Percentiles rank a stretch among this genome's conserved stretches.
phyloP scores from a whole-genome alignment of 768 basidiomycete genomes.

The Arthromyces matolae region DNA sequence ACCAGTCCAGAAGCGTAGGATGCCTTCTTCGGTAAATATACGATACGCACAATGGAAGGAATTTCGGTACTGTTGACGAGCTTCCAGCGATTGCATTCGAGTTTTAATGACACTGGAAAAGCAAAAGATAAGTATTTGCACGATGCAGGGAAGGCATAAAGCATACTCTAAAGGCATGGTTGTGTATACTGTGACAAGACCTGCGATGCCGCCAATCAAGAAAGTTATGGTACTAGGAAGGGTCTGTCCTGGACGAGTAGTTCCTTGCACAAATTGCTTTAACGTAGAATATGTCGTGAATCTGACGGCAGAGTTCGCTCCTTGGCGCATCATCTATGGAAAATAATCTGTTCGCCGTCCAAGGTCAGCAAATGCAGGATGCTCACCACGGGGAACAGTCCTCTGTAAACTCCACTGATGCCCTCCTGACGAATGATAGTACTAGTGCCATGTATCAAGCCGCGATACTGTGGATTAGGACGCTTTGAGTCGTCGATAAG shows the following conservation, averaged over 20 bases:
- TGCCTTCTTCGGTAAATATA: constrained; percentile 90
- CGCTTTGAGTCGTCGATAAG: constrained; percentile 92
- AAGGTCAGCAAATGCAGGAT: background rate
- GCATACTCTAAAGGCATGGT: constrained; percentile 82
- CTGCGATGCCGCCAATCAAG: constrained; percentile 90
- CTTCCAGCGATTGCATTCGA: constrained; percentile 92
- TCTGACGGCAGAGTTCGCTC: constrained; percentile 93
- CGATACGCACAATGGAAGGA: constrained; percentile 95
- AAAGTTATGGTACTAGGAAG: constrained; percentile 89
- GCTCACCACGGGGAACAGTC: constrained; percentile 89
- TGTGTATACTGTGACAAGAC: constrained; percentile 90
- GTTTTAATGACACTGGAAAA: constrained; percentile 86
- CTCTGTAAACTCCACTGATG: constrained; percentile 79
- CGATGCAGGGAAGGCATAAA: background rate
- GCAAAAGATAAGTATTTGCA: background rate
- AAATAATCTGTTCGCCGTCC: too few species aligned
- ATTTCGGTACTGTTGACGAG: constrained; percentile 81
- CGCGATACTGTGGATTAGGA: constrained; percentile 79
- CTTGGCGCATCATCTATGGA: constrained; percentile 90
- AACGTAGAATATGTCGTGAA: constrained; percentile 94
- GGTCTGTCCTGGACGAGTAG: constrained; percentile 74
- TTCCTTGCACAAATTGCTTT: constrained; percentile 90
- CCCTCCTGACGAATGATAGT: constrained; percentile 86
- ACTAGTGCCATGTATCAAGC: constrained; percentile 79
- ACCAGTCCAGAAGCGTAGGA: constrained; percentile 93